These are phyloP conservation scores for Monosiga brevicollis DNA, from an alignment of 78 protist species.

Conservation along the genomic window DNA sequence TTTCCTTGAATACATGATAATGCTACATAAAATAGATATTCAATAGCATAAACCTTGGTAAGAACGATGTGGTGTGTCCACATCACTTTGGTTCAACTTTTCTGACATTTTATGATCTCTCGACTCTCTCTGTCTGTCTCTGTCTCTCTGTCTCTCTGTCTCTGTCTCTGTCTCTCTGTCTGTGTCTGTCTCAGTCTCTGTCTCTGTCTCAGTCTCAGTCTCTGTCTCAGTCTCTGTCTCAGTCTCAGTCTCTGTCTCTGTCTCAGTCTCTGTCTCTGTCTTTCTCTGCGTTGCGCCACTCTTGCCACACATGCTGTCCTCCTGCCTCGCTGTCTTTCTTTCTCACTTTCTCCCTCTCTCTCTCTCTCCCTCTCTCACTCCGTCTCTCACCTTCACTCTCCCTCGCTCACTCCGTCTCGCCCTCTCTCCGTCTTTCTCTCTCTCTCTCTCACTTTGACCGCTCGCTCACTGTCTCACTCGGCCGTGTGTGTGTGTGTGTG, in stretches of 20 bases:
- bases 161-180: not conserved
- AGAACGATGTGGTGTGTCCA: not conserved
- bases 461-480: not conserved
- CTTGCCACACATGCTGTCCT: not conserved
- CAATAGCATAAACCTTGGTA: not conserved
- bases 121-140: not conserved
- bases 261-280: not conserved
- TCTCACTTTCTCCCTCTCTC: no score
- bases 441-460: slow-evolving; percentile 2
- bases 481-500: slow-evolving; percentile 5
- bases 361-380: no score
- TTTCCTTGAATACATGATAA: slow-evolving; percentile 14
- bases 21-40: slow-evolving; percentile 23
- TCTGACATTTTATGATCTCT: not conserved
- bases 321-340: not conserved
- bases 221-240: not conserved
- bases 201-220: not conserved
- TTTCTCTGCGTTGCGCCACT: slow-evolving; percentile 1
- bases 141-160: not conserved
- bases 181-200: not conserved
- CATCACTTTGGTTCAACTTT: not conserved
- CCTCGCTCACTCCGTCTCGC: not conserved
- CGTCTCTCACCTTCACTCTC: no score
- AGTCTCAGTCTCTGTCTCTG: not conserved
- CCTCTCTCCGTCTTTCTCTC: not conserved